A percentile compares a stretch with the other conserved stretches of the same genome.
Conservation (phyloP, 202 grass and related monocot genomes). For the Eragrostis tef region DNA sequence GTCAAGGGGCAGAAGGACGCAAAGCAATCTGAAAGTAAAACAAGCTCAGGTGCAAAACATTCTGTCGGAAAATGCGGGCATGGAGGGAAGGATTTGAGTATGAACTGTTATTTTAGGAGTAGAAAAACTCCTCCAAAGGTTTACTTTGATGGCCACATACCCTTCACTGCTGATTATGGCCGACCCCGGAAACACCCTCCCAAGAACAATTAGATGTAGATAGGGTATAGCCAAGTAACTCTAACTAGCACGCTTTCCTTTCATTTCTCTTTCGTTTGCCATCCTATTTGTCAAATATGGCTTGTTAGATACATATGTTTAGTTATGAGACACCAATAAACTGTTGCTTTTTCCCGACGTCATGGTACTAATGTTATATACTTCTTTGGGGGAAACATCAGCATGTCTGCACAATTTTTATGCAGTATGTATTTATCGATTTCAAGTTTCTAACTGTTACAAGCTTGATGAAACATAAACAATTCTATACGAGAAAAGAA, state of each 20-base stretch:
- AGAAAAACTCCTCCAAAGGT: constrained; percentile 44
- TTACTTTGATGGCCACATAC: constrained; percentile 57
- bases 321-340: constrained; percentile 39
- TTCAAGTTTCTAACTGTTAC: constrained; percentile 5
- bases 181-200: constrained; percentile 56
- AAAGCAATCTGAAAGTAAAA: constrained; percentile 40
- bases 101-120: constrained; percentile 52
- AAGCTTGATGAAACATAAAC: constrained; percentile 6
- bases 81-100: constrained; percentile 44
- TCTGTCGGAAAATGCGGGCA: constrained; percentile 56
- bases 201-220: constrained; percentile 70
- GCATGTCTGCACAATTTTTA: constrained; percentile 12
- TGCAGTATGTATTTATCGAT: background rate
- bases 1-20: constrained; percentile 16
- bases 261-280: constrained; percentile 29
- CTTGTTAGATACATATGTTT: constrained; percentile 47
- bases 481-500: background rate
- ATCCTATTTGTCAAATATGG: constrained; percentile 47
- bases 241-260: constrained; percentile 36
- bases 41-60: constrained; percentile 60
- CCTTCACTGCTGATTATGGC: constrained; percentile 67
- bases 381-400: background rate
- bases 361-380: constrained; percentile 17
- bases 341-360: constrained; percentile 6
- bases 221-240: constrained; percentile 44